Evolutionary conservation across 441 rosid species (phyloP), one percentile per base, ranked within the genome.

Genomic region (Euphorbia schlechtendalii): DNA sequence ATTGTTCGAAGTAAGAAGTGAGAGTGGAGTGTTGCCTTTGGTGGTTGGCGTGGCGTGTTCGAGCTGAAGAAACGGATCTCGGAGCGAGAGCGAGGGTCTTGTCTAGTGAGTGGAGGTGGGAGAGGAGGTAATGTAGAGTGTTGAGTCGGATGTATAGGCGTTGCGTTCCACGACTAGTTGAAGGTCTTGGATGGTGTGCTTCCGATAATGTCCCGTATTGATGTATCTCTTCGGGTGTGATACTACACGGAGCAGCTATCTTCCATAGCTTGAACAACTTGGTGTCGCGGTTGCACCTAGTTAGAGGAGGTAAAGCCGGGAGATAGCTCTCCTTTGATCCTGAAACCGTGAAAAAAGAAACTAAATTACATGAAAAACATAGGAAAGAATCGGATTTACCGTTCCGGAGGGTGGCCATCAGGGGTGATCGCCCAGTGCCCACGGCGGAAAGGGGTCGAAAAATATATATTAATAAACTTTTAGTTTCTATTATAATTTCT

Each of bases 161-260:
- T 40, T 84, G 97, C 0, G 97, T 90, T 13, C 96, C 93, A 0
- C 97, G 91, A 54, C 97, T 90, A 1, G 92, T 90, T 14, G 96
- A 84, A 3, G 89, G 95, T 4, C 88, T 84, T 18, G 95, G 89
- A 77, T 80, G 83, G 64, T 84, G 90, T 8, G 76, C 87, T 18
- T 84, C 88, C 0, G 53, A 43, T 0, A 15, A 32, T 2, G n/a
- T n/a, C n/a, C 68, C 56, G 2, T 70, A 63, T 40, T 69, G 78
- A 17, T 34, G 77, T 8, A 72, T 30, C 0, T 77, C 82, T 66
- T 84, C 82, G 1, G 64, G 5, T 17, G 56, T 41, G 8, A 74
- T 71, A 1, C 77, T 71, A 56, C 97, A 93, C 0, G 86, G 93
- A 9, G 81, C 74, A 7, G 95, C 97, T 73, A 40, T 86, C 75